Percentiles rank a stretch among this genome's conserved stretches.
These are phyloP conservation scores for Talaromyces thailandensis DNA, from an alignment of 495 filamentous ascomycete species.

Conservation along the genomic window DNA sequence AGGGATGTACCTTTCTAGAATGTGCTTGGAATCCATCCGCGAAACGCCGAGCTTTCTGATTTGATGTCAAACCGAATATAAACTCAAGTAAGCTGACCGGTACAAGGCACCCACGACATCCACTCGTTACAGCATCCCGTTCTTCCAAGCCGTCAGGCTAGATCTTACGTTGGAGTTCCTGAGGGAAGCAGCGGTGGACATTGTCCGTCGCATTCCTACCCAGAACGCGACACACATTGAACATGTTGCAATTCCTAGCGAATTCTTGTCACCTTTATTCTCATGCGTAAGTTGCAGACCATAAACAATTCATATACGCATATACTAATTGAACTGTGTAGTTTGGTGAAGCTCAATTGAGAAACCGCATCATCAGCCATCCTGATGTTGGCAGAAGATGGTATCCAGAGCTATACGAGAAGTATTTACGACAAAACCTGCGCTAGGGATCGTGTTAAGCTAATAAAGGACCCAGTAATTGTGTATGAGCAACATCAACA, in stretches of 20 bases:
- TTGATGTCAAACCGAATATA: neutral
- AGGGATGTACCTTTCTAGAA: no score
- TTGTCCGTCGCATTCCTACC: slow-evolving; percentile 25
- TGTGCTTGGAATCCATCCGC: neutral
- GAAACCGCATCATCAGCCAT: slow-evolving; percentile 80
- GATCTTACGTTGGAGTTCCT: slow-evolving; percentile 68
- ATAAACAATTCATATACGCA: neutral
- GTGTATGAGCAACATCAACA: neutral
- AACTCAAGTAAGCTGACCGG: slow-evolving; percentile 20
- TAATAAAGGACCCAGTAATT: neutral
- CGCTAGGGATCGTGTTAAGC: neutral
- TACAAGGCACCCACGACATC: slow-evolving; percentile 23
- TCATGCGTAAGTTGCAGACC: slow-evolving; percentile 24
- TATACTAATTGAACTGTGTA: neutral
- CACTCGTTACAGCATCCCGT: slow-evolving; percentile 79
- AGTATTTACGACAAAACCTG: slow-evolving; percentile 23
- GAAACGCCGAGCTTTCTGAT: neutral
- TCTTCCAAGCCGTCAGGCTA: slow-evolving; percentile 84
- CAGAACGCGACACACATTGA: slow-evolving; percentile 27
- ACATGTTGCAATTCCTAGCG: slow-evolving; percentile 32
- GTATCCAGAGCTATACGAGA: slow-evolving; percentile 59
- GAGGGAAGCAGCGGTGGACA: slow-evolving; percentile 26
- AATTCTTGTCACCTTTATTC: slow-evolving; percentile 33
- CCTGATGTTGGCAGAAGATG: slow-evolving; percentile 79
- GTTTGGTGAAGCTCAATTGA: slow-evolving; percentile 69